phyloP scores from a whole-genome alignment of 2,329 filamentous ascomycete genomes.

The Rachicladosporium sp. region DNA sequence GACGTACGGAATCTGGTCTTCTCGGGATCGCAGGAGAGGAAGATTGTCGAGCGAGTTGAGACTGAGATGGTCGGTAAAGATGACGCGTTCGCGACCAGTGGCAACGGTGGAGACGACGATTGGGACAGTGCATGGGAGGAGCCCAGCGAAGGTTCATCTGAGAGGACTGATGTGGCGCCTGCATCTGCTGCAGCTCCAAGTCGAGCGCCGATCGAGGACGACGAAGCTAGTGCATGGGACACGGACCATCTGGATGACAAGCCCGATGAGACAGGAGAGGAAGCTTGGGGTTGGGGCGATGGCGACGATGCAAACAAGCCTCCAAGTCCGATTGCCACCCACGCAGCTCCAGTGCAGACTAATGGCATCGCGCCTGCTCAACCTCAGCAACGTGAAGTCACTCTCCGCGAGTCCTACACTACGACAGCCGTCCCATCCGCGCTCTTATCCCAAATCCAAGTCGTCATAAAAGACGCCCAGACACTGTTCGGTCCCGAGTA shows the following conservation, averaged over 20 bases:
- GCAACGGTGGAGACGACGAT: slow-evolving; percentile 40
- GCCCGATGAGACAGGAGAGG: slow-evolving; percentile 31
- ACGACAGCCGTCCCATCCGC: slow-evolving; percentile 78
- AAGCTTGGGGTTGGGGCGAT: slow-evolving; percentile 81
- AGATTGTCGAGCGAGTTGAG: slow-evolving; percentile 70
- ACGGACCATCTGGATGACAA: slow-evolving; percentile 27
- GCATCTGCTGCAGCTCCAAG: slow-evolving; percentile 1
- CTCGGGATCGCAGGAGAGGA: slow-evolving; percentile 52
- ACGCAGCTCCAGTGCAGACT: slow-evolving; percentile 22
- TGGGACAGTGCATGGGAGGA: slow-evolving; percentile 77
- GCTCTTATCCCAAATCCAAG: slow-evolving; percentile 55
- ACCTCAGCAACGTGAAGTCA: slow-evolving; percentile 35
- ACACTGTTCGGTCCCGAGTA: slow-evolving; percentile 42
- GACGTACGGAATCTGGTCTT: slow-evolving; percentile 58
- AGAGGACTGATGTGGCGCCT: not conserved
- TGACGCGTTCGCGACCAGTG: slow-evolving; percentile 44
- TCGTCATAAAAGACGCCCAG: slow-evolving; percentile 33
- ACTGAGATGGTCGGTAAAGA: slow-evolving; percentile 64
- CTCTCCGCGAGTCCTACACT: slow-evolving; percentile 72
- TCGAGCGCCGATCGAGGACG: slow-evolving; percentile 21
- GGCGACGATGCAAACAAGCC: slow-evolving; percentile 33
- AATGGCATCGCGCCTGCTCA: slow-evolving; percentile 18
- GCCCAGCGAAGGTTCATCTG: slow-evolving; percentile 34
- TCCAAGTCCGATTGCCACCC: slow-evolving; percentile 11
- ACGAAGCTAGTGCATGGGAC: slow-evolving; percentile 39